phyloP scores from a whole-genome alignment of 352 stramenopile species.

The Phytophthora palmivora region DNA sequence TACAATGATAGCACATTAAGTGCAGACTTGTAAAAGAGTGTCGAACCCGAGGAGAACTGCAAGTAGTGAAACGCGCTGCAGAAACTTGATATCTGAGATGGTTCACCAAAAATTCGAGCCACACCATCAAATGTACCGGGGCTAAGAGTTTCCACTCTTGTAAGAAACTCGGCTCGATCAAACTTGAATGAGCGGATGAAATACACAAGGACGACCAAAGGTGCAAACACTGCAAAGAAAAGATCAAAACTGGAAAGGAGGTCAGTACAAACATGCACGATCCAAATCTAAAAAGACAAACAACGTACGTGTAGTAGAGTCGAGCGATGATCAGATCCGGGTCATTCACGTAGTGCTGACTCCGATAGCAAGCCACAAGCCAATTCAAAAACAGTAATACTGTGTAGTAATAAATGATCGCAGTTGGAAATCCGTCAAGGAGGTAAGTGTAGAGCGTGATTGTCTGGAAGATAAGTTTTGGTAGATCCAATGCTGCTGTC shows the following conservation, averaged over 20 bases:
- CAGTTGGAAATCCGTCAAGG: constrained; percentile 41
- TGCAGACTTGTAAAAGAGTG: constrained; percentile 46
- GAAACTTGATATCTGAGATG: constrained; percentile 45
- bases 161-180: constrained; percentile 37
- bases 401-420: constrained; percentile 50
- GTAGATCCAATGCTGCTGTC: constrained; percentile 45
- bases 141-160: constrained; percentile 27
- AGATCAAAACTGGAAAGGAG: constrained; percentile 38
- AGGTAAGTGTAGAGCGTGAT: constrained; percentile 48
- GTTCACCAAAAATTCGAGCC: constrained; percentile 49
- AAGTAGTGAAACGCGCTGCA: constrained; percentile 44
- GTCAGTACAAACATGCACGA: not conserved
- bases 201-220: constrained; percentile 48
- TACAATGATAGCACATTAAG: constrained; percentile 51
- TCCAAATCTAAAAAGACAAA: not conserved
- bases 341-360: constrained; percentile 43
- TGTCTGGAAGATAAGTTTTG: constrained; percentile 56
- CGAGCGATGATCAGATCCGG: constrained; percentile 37
- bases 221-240: constrained; percentile 63
- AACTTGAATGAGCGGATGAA: constrained; percentile 46
- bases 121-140: constrained; percentile 38
- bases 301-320: constrained; percentile 34
- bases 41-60: constrained; percentile 26
- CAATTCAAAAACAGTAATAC: constrained; percentile 45
- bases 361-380: constrained; percentile 55